These are phyloP conservation scores for Chaetoceros tenuissimus DNA, from an alignment of 108 stramenopile species.

Conservation along the genomic window DNA sequence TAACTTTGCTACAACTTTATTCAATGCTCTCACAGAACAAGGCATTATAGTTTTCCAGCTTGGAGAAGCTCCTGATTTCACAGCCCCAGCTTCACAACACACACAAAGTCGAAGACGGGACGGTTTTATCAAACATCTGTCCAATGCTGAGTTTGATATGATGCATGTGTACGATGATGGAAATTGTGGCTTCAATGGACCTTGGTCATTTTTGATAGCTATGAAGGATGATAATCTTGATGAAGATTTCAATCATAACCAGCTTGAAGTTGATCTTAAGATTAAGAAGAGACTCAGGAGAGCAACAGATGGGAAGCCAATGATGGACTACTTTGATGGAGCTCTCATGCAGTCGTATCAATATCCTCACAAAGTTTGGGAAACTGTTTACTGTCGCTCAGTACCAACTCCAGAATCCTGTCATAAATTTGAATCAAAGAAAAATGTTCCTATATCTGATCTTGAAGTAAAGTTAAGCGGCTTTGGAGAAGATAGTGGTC, in stretches of 20 bases:
- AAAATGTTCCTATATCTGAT: not conserved
- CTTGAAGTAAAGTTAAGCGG: slow-evolving; percentile 2
- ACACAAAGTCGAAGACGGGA: too few species aligned
- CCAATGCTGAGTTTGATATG: too few species aligned
- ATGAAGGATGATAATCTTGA: not conserved
- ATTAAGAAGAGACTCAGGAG: slow-evolving; percentile 12
- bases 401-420: not conserved
- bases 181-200: not conserved
- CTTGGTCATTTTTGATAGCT: not conserved
- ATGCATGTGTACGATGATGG: too few species aligned
- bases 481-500: slow-evolving; percentile 14
- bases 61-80: slow-evolving; percentile 33
- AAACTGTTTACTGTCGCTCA: slow-evolving; percentile 23
- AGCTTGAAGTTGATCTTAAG: slow-evolving; percentile 19
- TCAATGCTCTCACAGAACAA: slow-evolving; percentile 11
- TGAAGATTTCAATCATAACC: not conserved
- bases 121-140: too few species aligned
- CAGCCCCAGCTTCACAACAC: too few species aligned
- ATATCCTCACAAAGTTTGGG: slow-evolving; percentile 18
- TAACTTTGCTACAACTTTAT: slow-evolving; percentile 4
- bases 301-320: slow-evolving; percentile 16
- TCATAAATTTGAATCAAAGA: not conserved
- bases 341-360: slow-evolving; percentile 29
- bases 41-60: slow-evolving; percentile 38
- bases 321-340: slow-evolving; percentile 25